Evolutionary conservation across 2,329 filamentous ascomycete genomes (phyloP).

Genomic region (Fusarium siculi): DNA sequence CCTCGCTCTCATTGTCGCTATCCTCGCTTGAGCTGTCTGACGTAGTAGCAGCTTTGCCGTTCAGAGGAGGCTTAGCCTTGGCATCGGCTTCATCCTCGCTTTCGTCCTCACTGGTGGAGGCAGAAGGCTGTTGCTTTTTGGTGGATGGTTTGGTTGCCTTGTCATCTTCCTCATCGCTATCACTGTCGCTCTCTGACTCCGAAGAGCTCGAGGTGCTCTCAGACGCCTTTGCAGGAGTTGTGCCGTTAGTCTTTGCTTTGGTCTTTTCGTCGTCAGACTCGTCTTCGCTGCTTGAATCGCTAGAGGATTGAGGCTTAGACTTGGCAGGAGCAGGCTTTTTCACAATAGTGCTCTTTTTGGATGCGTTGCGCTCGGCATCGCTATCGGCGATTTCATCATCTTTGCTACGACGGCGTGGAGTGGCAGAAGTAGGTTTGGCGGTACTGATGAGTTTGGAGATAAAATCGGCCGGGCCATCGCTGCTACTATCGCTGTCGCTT

Average conservation of each 20-base stretch:
- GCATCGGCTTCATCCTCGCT: constrained; percentile 41
- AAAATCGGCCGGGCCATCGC: constrained; percentile 42
- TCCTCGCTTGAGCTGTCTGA: constrained; percentile 41
- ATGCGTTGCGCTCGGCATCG: constrained; percentile 51
- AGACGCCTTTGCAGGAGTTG: constrained; percentile 19
- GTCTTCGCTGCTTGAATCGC: constrained; percentile 45
- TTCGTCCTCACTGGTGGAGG: constrained; percentile 42
- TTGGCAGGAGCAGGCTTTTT: constrained; percentile 34
- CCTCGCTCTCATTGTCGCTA: constrained; percentile 41
- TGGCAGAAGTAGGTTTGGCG: constrained; percentile 25
- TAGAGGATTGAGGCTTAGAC: constrained; percentile 32
- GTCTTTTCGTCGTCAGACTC: constrained; percentile 42
- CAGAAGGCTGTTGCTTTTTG: constrained; percentile 31
- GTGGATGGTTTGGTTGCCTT: constrained; percentile 28
- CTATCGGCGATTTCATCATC: constrained; percentile 56
- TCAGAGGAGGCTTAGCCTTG: constrained; percentile 32
- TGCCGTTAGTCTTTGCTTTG: constrained; percentile 38
- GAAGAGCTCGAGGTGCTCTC: constrained; percentile 43
- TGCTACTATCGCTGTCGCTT: constrained; percentile 38
- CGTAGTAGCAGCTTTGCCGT: constrained; percentile 21
- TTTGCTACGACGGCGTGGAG: constrained; percentile 45
- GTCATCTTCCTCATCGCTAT: constrained; percentile 43
- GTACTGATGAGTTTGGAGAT: constrained; percentile 47
- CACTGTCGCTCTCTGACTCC: constrained; percentile 45
- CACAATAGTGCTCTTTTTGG: constrained; percentile 34